Base-by-base conservation (phyloP, 805 yeast species). In the Nakazawaea wyomingensis region DNA sequence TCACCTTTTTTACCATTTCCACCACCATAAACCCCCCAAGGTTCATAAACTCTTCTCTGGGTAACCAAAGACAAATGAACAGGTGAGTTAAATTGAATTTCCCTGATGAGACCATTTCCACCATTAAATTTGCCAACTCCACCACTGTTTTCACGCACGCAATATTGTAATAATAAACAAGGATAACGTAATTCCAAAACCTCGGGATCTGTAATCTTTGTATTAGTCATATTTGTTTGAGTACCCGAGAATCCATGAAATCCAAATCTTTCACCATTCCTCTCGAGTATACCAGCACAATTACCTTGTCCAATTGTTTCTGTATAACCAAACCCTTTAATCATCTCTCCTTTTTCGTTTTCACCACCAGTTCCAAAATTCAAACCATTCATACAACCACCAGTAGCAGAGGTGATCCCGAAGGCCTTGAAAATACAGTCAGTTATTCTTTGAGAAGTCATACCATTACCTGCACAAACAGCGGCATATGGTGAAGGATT, bases 361-460 rank as follows among this genome's bases (percentile, higher is more conserved):
- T 69, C 68, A 32, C 83, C 86, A 43, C 77, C 81, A 18, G 72
- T 72, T 11, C 95, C 95, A 63, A 85, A 87, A 0, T 93, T 86
- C 50, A 87, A 72, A 60, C 86, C 87, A 61, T 87, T 87, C 60
- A 90, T 82, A 44, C 89, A 86, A 24, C 95, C 93, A 59, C 87
- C 95, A 1, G 95, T 85, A 47, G 86, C 95, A 2, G 95, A 95
- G 57, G 85, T 81, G 4, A 85, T 84, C 46, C 74, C 71, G 56
- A 87, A 85, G 1, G 95, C 89, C 51, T 78, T 79, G 52, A 87
- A 67, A 27, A 87, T 73, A 4, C 82, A 89, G 58, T 85, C 95
- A 0, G 90, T 85, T 27, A 87, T 79, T 49, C 95, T 71, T 61
- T 87, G 96, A 2, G 91, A 80, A 1, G 95, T 86, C 63, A 85